A percentile compares a stretch with the other conserved stretches of the same genome.
phyloP scores from a whole-genome alignment of 163 green algal genomes.

The Prototheca cutis region DNA sequence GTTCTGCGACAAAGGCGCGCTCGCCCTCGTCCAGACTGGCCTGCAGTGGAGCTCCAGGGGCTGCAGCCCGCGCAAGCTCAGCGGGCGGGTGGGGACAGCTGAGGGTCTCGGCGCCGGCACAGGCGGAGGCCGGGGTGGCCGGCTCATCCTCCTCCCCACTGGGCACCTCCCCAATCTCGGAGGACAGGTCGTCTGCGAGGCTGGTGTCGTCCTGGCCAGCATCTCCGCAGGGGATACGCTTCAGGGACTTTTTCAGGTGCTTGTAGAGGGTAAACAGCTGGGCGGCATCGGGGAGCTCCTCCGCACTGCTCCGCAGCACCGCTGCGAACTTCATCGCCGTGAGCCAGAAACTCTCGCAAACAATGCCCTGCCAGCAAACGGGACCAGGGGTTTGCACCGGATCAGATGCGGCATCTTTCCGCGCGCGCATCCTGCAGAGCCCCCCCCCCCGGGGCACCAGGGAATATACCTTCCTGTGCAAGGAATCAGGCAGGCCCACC shows the following conservation, averaged over 20 bases:
- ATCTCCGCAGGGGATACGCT: conserved; percentile 4
- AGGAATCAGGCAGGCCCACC: too few relatives aligned
- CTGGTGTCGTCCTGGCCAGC: not conserved
- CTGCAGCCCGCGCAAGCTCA: too few relatives aligned
- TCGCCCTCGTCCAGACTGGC: conserved; percentile 7
- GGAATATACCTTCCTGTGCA: too few relatives aligned
- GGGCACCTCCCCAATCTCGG: not conserved
- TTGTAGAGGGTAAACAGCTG: conserved; percentile 24
- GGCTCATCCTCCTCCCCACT: conserved; percentile 1
- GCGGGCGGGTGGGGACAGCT: not conserved
- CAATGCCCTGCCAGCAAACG: too few relatives aligned
- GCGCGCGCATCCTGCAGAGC: too few relatives aligned
- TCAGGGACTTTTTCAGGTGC: conserved; percentile 25
- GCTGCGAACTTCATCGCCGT: conserved; percentile 23
- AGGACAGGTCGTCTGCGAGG: not conserved
- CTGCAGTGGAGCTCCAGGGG: not conserved
- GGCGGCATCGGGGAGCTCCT: conserved; percentile 17
- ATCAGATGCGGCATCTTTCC: too few relatives aligned
- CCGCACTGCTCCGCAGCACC: conserved; percentile 7
- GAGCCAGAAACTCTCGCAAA: too few relatives aligned
- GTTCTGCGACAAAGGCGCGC: conserved; percentile 13
- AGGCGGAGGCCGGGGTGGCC: not conserved
- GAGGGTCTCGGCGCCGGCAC: not conserved
- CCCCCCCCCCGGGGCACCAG: too few relatives aligned
- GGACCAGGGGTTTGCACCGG: too few relatives aligned